These are phyloP conservation scores for Exophiala lecanii-corni DNA, from an alignment of 2,329 filamentous ascomycete species.

Conservation along the genomic window DNA sequence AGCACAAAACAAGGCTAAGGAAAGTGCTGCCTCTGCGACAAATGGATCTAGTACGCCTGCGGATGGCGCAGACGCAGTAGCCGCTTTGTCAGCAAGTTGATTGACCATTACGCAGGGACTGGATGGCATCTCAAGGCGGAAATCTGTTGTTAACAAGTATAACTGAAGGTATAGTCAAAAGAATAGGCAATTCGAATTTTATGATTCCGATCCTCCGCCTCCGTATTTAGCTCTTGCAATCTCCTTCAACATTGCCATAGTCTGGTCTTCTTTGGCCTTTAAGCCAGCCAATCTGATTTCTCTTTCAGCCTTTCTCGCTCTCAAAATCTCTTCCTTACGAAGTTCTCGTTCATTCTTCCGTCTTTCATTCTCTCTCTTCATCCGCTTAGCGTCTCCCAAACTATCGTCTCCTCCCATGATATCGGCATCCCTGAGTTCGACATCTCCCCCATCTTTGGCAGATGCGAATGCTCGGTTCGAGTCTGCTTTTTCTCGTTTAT, in stretches of 20 bases:
- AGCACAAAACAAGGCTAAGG: slow-evolving; percentile 47
- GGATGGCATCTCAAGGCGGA: no score
- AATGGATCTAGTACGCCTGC: slow-evolving; percentile 11
- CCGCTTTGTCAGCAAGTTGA: slow-evolving; percentile 23
- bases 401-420: slow-evolving; percentile 63
- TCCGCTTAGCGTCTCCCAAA: slow-evolving; percentile 60
- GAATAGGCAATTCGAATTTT: slow-evolving; percentile 1
- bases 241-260: slow-evolving; percentile 73
- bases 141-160: no score
- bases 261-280: slow-evolving; percentile 73
- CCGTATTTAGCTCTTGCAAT: slow-evolving; percentile 78
- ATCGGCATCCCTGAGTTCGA: slow-evolving; percentile 66
- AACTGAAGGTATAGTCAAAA: no score
- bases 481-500: slow-evolving; percentile 67
- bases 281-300: slow-evolving; percentile 69
- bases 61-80: slow-evolving; percentile 27
- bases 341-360: slow-evolving; percentile 83
- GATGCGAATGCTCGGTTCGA: slow-evolving; percentile 66
- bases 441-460: slow-evolving; percentile 49
- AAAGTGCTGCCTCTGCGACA: slow-evolving; percentile 6
- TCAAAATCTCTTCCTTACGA: slow-evolving; percentile 70
- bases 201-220: slow-evolving; percentile 4
- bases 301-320: slow-evolving; percentile 71
- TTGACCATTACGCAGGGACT: no score
- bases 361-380: slow-evolving; percentile 60